Base-by-base conservation (phyloP, 1,139 yeast species). In the Kodamaea suecica region DNA sequence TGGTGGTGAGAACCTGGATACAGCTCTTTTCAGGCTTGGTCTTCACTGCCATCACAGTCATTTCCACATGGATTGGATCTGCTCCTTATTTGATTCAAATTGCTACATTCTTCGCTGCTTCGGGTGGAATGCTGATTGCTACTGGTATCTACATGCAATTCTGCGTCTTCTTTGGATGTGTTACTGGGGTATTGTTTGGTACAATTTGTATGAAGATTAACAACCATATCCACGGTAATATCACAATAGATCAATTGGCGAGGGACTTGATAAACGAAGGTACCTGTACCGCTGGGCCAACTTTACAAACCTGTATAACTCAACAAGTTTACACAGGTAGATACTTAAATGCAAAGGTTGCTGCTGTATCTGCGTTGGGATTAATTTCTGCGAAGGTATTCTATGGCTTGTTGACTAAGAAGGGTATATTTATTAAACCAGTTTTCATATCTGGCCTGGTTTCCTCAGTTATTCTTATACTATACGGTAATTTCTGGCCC, bases 401-500 rank as follows among this genome's bases (percentile, higher is more conserved):
- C 5, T 45, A 59, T 33, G 67, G 67, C 2, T 30, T 59, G 30
- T 30, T 52, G n/a, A 52, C 49, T 24, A 37, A 44, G 21, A 17
- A 48, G 4, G 52, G 53, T 29, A 54, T 54, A 1, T 40, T 57
- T 17, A 48, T 51, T 11, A 45, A 53, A 24, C 34, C 52, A 1
- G 48, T 48, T 1, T 60, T 48, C 35, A 48, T 63, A 7, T 31
- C 49, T 2, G 62, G 62, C 0, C 41, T 47, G 8, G 57, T 64
- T 31, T 38, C 49, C 4, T 36, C 50, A 10, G 41, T 54, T 26
- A 54, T 63, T 10, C 47, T 43, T 20, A 36, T 49, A 3, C 57
- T 65, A 37, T 63, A 55, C 39, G 49, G 55, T 11, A 53, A 53
- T 4, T 59, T 53, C 34, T 47, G 49, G 34, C 70, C 70, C 2